Evolutionary conservation across 2,329 filamentous ascomycete genomes (phyloP).

Genomic region (Xenosphaeropsis pyriputrescens): DNA sequence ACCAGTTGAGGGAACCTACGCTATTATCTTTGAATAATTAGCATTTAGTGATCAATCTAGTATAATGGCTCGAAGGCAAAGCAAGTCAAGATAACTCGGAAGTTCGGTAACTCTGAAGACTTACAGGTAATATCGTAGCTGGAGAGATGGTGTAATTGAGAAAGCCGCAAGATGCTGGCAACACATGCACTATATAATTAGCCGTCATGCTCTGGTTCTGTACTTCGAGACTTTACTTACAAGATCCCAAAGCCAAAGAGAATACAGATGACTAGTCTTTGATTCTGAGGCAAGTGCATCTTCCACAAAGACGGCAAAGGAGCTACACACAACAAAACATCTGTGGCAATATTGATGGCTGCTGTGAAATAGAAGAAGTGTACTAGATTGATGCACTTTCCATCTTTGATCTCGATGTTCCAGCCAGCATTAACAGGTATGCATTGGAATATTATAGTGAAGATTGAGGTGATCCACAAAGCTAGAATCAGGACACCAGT

Average conservation of each 20-base stretch:
- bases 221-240: constrained; percentile 1
- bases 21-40: constrained; percentile 4
- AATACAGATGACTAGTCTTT: constrained; percentile 3
- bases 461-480: constrained; percentile 6
- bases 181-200: constrained; percentile 6
- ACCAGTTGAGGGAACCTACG: constrained; percentile 18
- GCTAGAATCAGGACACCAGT: constrained; percentile 1
- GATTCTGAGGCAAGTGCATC: constrained; percentile 4
- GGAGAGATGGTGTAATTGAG: constrained; percentile 2
- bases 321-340: constrained; percentile 5
- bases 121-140: constrained; percentile 5
- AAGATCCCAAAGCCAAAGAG: constrained; percentile 7
- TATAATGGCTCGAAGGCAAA: no score
- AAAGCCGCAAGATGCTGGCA: constrained; percentile 5
- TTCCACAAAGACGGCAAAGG: constrained; percentile 7
- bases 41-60: not conserved
- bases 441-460: constrained; percentile 7
- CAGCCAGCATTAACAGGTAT: constrained; percentile 5
- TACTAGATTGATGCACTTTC: constrained; percentile 4
- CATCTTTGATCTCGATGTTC: constrained; percentile 2
- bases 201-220: not conserved
- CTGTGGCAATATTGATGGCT: constrained; percentile 5
- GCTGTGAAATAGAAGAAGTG: constrained; percentile 6
- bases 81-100: not conserved
- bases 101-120: not conserved